phyloP scores from a whole-genome alignment of 371 early-diverging fungal genomes.

The Circinella umbellata region DNA sequence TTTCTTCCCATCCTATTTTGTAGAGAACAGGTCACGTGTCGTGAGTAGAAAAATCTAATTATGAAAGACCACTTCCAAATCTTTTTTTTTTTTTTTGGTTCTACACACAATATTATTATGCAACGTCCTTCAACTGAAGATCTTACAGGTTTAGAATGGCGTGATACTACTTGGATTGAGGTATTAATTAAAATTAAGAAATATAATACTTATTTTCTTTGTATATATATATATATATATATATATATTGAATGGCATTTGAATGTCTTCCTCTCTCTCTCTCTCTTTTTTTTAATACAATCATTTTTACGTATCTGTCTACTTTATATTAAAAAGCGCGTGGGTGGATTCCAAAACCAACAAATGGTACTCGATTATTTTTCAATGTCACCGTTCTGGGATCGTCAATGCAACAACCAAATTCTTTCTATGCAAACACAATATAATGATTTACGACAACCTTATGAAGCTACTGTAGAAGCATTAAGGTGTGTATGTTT shows the following conservation, averaged over 20 bases:
- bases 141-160: conserved; percentile 54
- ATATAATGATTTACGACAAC: conserved; percentile 82
- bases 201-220: too few relatives aligned
- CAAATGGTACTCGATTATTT: conserved; percentile 96
- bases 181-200: conserved; percentile 18
- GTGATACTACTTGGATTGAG: conserved; percentile 55
- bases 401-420: conserved; percentile 94
- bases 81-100: too few relatives aligned
- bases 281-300: neutral
- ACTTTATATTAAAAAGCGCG: conserved; percentile 37
- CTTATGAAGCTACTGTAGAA: conserved; percentile 55
- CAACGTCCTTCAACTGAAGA: conserved; percentile 36
- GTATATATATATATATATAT: too few relatives aligned
- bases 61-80: too few relatives aligned
- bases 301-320: too few relatives aligned
- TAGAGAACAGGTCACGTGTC: too few relatives aligned
- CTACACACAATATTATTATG: neutral
- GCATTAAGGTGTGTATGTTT: conserved; percentile 56
- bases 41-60: too few relatives aligned
- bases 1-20: too few relatives aligned
- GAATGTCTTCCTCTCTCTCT: too few relatives aligned
- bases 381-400: conserved; percentile 95
- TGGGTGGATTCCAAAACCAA: conserved; percentile 73
- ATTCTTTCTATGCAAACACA: conserved; percentile 97
- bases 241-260: too few relatives aligned